Conservation (phyloP, 139 green algal species). For the Tetraselmis striata region DNA sequence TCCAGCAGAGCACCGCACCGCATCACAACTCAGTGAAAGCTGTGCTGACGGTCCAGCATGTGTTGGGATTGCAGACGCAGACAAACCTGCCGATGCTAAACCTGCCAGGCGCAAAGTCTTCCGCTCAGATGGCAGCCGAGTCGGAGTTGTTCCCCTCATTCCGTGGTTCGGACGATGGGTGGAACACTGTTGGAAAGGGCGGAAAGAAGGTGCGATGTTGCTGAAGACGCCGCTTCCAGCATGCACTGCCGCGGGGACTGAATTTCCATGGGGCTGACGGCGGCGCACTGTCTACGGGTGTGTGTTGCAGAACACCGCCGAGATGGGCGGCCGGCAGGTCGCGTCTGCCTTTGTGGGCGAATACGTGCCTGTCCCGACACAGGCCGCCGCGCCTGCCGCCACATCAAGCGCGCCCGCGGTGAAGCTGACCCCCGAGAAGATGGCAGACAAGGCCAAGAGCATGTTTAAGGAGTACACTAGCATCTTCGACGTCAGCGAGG, state of each 20-base stretch:
- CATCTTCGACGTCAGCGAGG: conserved; percentile 28
- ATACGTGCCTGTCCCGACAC: conserved; percentile 23
- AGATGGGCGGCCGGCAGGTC: neutral
- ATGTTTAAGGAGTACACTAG: conserved; percentile 46
- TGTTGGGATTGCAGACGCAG: neutral
- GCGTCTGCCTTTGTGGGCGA: conserved; percentile 41
- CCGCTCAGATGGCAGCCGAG: neutral
- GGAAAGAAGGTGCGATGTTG: conserved; percentile 17
- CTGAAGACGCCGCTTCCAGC: too few relatives aligned
- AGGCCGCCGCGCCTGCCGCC: conserved; percentile 1
- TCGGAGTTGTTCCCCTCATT: conserved; percentile 34
- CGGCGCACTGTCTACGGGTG: neutral
- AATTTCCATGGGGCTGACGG: neutral
- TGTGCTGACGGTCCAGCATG: too few relatives aligned
- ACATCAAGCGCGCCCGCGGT: conserved; percentile 8
- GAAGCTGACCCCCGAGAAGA: conserved; percentile 31
- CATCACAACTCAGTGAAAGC: too few relatives aligned
- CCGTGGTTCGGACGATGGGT: neutral
- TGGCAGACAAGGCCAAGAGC: conserved; percentile 26
- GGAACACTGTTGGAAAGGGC: neutral
- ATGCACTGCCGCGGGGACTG: too few relatives aligned
- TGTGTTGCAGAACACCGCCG: neutral
- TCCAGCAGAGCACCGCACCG: too few relatives aligned
- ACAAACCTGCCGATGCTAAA: neutral
- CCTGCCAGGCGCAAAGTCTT: neutral